Evolutionary conservation across 345 rosid genomes (phyloP), one percentile per base, ranked within the genome.

Genomic region (Linum lewisii): DNA sequence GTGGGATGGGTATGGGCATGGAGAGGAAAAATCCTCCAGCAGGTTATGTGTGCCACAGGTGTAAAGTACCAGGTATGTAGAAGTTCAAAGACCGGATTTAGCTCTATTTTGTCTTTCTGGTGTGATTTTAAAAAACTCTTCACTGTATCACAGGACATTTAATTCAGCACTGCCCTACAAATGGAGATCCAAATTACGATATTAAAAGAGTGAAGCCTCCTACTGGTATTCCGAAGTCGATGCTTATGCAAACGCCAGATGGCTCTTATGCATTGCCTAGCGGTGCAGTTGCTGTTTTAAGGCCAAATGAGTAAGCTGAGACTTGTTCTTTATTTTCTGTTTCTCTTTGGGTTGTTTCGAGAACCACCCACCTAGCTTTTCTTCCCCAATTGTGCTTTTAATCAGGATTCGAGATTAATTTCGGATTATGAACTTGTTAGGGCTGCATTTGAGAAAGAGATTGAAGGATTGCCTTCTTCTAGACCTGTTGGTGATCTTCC

Each of bases 161-260:
- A 73, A 94, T 94, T 66, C 99, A 94, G 79, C 99, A 94, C 65
- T 94, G 97, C 52, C 96, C 99, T 53, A 94, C 99, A 53, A 94
- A 94, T 69, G 97, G 99, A 51, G 97, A 94, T 73, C 99, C 99
- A 19, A 82, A 53, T 65, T 94, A 70, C 60, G 96, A 94, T 75
- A 77, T 94, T 52, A 94, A 81, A 73, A 84, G 97, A 77, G 89
- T 84, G 64, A 94, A 81, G 67, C 97, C 88, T 66, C 95, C 97
- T 16, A 94, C 97, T 32, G 99, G 99, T 44, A 90, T 94, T 61
- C 97, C 99, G 24, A 94, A 90, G 79, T 94, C 99, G 21, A 94
- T 94, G 99, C 78, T 94, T 60, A 80, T 87, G 88, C 83, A 90
- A 19, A 85, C 86, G 58, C 92, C 92, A 54, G 97, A 90, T 70